phyloP scores from a whole-genome alignment of 192 early-diverging fungal genomes.

The Lobosporangium transversale region DNA sequence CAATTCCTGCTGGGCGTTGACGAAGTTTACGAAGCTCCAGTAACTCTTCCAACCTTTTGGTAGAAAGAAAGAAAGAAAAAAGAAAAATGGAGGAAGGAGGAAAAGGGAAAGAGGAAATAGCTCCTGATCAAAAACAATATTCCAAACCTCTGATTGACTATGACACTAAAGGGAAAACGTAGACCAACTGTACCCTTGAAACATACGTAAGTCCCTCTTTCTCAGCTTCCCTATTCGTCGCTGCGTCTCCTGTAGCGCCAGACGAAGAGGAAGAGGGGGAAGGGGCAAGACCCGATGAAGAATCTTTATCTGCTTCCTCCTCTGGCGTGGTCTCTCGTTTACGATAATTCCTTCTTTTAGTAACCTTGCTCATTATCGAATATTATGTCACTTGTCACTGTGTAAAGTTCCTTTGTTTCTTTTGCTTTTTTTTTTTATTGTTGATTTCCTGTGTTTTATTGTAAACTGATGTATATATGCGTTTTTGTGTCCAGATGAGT shows the following conservation, averaged over 20 bases:
- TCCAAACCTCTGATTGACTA: too few relatives aligned
- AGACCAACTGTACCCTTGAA: too few relatives aligned
- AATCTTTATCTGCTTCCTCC: constrained; percentile 7
- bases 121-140: too few relatives aligned
- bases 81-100: too few relatives aligned
- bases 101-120: too few relatives aligned
- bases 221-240: constrained; percentile 15
- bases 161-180: too few relatives aligned
- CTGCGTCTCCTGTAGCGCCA: constrained; percentile 4
- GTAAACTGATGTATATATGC: not conserved
- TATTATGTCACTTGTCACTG: too few relatives aligned
- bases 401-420: not conserved
- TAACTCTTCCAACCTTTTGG: constrained; percentile 59
- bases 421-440: not conserved
- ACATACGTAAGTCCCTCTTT: constrained; percentile 44
- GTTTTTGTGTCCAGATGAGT: not conserved
- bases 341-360: constrained; percentile 44
- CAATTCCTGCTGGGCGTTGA: constrained; percentile 65
- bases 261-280: too few relatives aligned
- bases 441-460: not conserved
- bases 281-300: too few relatives aligned
- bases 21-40: constrained; percentile 68
- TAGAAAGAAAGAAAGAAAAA: not conserved
- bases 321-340: constrained; percentile 40
- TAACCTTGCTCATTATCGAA: constrained; percentile 35